These are phyloP conservation scores for Raphanus hybrid DNA, from an alignment of 441 rosid species.

Conservation along the genomic window DNA sequence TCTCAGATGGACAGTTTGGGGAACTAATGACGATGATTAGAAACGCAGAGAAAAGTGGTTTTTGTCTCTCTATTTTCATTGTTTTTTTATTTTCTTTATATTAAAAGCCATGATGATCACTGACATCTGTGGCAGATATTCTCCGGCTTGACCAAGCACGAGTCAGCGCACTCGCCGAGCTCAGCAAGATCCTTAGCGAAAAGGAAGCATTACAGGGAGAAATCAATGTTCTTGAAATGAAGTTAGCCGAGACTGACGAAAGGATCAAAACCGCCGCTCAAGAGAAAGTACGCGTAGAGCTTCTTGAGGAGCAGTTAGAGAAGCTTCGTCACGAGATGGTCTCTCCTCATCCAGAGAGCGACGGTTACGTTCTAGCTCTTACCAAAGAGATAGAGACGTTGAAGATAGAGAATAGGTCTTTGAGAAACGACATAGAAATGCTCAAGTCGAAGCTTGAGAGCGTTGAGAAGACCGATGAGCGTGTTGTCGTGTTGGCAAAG, in stretches of 20 bases:
- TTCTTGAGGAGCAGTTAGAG: conserved; percentile 74
- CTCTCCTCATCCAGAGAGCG: conserved; percentile 38
- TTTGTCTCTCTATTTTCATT: conserved; percentile 10
- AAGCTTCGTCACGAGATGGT: conserved; percentile 64
- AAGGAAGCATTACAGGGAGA: conserved; percentile 82
- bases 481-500: conserved; percentile 66
- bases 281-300: conserved; percentile 73
- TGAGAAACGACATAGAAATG: conserved; percentile 69
- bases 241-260: conserved; percentile 85
- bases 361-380: conserved; percentile 52
- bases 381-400: conserved; percentile 65
- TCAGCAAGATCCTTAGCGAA: conserved; percentile 68
- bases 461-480: conserved; percentile 67
- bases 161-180: conserved; percentile 75
- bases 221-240: conserved; percentile 69
- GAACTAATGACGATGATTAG: conserved; percentile 80
- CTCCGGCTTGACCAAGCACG: conserved; percentile 89
- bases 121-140: conserved; percentile 58
- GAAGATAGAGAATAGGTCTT: conserved; percentile 66
- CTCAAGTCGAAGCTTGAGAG: conserved; percentile 61
- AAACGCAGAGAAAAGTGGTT: conserved; percentile 83
- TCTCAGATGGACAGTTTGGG: conserved; percentile 58
- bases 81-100: conserved; percentile 4
- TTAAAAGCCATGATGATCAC: background rate
- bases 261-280: conserved; percentile 74